A percentile compares a stretch with the other conserved stretches of the same genome.
Evolutionary conservation across 768 basidiomycete species (phyloP).

Genomic region (Termitomyces eurrhizus): DNA sequence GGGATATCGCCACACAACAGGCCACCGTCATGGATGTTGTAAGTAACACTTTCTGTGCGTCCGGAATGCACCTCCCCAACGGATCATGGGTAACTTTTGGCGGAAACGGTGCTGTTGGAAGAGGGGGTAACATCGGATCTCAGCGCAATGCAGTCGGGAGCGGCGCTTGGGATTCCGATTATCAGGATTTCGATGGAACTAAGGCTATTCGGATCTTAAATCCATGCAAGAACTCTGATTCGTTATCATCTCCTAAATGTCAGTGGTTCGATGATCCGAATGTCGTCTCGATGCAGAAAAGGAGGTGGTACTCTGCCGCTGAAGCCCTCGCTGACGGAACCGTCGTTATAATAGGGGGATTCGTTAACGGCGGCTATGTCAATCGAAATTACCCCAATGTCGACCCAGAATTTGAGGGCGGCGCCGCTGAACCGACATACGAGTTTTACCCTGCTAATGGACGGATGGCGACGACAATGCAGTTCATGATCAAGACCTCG

Average conservation of each 20-base stretch:
- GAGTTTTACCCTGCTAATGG: slow-evolving; percentile 76
- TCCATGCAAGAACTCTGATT: slow-evolving; percentile 54
- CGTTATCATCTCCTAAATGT: slow-evolving; percentile 49
- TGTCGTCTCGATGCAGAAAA: slow-evolving; percentile 58
- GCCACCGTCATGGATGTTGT: slow-evolving; percentile 64
- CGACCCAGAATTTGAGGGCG: slow-evolving; percentile 59
- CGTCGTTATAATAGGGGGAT: slow-evolving; percentile 77
- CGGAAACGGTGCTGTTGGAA: slow-evolving; percentile 71
- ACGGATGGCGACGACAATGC: slow-evolving; percentile 43
- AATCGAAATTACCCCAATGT: slow-evolving; percentile 69
- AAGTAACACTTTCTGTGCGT: slow-evolving; percentile 79
- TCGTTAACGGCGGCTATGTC: slow-evolving; percentile 73
- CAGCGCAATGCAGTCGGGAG: slow-evolving; percentile 40
- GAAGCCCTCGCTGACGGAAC: slow-evolving; percentile 74
- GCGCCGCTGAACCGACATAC: slow-evolving; percentile 75
- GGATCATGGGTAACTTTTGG: slow-evolving; percentile 73
- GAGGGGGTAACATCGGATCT: slow-evolving; percentile 56
- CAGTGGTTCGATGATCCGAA: slow-evolving; percentile 70
- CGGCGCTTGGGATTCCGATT: slow-evolving; percentile 57
- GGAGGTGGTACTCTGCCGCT: slow-evolving; percentile 75
- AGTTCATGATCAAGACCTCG: slow-evolving; percentile 73
- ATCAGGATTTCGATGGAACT: slow-evolving; percentile 78
- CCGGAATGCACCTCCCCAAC: slow-evolving; percentile 78
- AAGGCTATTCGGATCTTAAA: slow-evolving; percentile 78
- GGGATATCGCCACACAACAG: slow-evolving; percentile 59